These are phyloP conservation scores for Solanum etuberosum DNA, from an alignment of 257 asterid genomes.

Conservation along the genomic window DNA sequence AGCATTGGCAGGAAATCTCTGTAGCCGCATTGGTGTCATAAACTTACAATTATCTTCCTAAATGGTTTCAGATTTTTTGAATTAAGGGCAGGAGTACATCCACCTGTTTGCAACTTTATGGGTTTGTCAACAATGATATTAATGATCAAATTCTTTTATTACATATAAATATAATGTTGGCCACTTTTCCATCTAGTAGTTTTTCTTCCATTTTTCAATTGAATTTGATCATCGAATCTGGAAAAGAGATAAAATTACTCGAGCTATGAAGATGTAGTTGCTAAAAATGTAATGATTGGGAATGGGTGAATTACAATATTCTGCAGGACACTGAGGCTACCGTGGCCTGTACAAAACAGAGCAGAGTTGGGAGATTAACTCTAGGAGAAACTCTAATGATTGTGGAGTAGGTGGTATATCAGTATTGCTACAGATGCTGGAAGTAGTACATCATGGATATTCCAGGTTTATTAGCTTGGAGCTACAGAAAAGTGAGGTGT, in stretches of 20 bases:
- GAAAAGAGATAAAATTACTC: background rate
- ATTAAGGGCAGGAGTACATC: background rate
- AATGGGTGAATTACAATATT: background rate
- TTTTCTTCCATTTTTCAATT: background rate
- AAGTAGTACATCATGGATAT: background rate
- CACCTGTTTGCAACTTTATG: background rate
- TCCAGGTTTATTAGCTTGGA: background rate
- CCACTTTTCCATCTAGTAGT: background rate
- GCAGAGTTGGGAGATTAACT: background rate
- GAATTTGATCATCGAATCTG: background rate
- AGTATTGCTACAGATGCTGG: background rate
- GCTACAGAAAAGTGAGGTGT: background rate
- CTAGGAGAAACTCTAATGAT: background rate
- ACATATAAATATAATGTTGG: background rate
- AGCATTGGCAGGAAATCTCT: background rate
- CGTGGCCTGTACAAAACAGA: background rate
- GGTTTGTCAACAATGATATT: background rate
- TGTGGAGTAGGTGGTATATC: background rate
- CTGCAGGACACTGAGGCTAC: background rate
- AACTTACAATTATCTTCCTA: background rate
- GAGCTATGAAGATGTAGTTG: background rate
- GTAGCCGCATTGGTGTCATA: background rate
- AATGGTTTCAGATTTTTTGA: background rate
- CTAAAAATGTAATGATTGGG: background rate
- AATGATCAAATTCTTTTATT: background rate